Evolutionary conservation across 2,329 filamentous ascomycete species (phyloP).

Genomic region (Orbilia oligospora): DNA sequence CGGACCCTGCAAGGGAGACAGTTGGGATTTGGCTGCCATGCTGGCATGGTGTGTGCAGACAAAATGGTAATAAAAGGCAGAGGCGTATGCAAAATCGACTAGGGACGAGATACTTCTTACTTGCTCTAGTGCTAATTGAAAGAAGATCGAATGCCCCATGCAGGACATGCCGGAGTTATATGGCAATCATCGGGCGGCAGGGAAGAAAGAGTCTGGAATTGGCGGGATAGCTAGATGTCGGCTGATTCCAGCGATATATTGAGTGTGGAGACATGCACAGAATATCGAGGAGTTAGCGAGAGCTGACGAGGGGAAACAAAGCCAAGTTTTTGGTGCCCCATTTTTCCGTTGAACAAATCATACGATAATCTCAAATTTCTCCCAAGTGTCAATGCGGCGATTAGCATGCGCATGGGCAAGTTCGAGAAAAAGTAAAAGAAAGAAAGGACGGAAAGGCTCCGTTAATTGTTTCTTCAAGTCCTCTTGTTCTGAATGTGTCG

Average conservation of each 20-base stretch:
- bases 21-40: slow-evolving; percentile 54
- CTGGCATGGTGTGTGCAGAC: slow-evolving; percentile 43
- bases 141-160: slow-evolving; percentile 59
- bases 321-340: slow-evolving; percentile 5
- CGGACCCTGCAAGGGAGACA: slow-evolving; percentile 60
- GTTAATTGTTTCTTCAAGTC: slow-evolving; percentile 9
- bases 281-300: slow-evolving; percentile 12
- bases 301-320: slow-evolving; percentile 20
- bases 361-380: slow-evolving; percentile 50
- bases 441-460: slow-evolving; percentile 34
- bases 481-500: slow-evolving; percentile 16
- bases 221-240: slow-evolving; percentile 28
- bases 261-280: slow-evolving; percentile 21
- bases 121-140: slow-evolving; percentile 11
- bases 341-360: slow-evolving; percentile 31
- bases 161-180: slow-evolving; percentile 55
- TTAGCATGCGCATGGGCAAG: slow-evolving; percentile 23
- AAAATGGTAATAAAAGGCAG: slow-evolving; percentile 49
- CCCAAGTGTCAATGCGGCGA: slow-evolving; percentile 57
- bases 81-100: slow-evolving; percentile 48
- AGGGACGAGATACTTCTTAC: slow-evolving; percentile 15
- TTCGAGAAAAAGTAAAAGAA: slow-evolving; percentile 12
- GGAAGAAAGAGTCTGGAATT: slow-evolving; percentile 28
- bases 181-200: slow-evolving; percentile 41
- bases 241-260: slow-evolving; percentile 36